These are phyloP conservation scores for Hypocreales sp. DNA, from an alignment of 2,329 filamentous ascomycete species.

Conservation along the genomic window DNA sequence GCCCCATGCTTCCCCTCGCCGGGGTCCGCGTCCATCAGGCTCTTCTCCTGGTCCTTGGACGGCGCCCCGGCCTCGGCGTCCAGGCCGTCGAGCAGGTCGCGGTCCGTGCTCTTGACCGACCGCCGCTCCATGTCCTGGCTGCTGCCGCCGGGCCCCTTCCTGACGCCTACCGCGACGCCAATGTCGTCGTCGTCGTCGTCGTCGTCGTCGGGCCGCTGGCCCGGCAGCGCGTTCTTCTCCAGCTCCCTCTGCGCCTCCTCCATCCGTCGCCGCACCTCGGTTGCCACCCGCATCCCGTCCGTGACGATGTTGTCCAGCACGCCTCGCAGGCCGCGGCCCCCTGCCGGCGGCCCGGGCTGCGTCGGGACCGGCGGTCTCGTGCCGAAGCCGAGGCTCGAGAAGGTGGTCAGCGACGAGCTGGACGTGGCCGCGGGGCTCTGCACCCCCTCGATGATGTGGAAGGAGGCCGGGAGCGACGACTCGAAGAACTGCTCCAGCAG, in stretches of 20 bases:
- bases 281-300: slow-evolving; percentile 90
- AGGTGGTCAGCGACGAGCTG: slow-evolving; percentile 64
- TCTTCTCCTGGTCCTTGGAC: slow-evolving; percentile 15
- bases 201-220: slow-evolving; percentile 51
- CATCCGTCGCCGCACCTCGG: slow-evolving; percentile 81
- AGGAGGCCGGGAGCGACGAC: slow-evolving; percentile 82
- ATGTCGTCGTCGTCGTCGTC: slow-evolving; percentile 50
- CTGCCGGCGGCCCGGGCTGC: slow-evolving; percentile 24
- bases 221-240: slow-evolving; percentile 62
- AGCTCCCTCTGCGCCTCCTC: slow-evolving; percentile 89
- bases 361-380: slow-evolving; percentile 22
- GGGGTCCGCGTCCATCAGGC: slow-evolving; percentile 17
- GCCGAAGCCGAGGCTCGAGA: slow-evolving; percentile 54
- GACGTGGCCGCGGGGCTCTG: slow-evolving; percentile 14
- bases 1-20: slow-evolving; percentile 11
- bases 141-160: slow-evolving; percentile 16
- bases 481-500: slow-evolving; percentile 95
- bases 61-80: slow-evolving; percentile 50
- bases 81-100: slow-evolving; percentile 57
- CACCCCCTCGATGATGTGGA: slow-evolving; percentile 64
- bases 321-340: slow-evolving; percentile 65
- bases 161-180: slow-evolving; percentile 26
- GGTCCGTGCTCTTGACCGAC: slow-evolving; percentile 50
- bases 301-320: slow-evolving; percentile 96
- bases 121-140: slow-evolving; percentile 44